These are phyloP conservation scores for Saccharum spontaneum DNA, from an alignment of 176 grass and related monocot species.

Conservation along the genomic window DNA sequence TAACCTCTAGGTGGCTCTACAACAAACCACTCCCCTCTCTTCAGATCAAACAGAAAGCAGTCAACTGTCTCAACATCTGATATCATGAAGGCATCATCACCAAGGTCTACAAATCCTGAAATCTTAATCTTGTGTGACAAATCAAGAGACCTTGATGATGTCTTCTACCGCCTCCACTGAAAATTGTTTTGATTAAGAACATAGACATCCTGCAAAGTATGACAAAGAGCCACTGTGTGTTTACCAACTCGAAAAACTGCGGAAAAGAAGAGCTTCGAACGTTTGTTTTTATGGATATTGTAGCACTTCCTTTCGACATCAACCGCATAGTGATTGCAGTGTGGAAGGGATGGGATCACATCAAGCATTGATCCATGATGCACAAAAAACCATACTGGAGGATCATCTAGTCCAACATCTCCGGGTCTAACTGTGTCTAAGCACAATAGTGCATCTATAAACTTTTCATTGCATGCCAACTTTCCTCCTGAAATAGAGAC, in stretches of 20 bases:
- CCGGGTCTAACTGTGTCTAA: not conserved
- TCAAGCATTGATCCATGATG: too few relatives aligned
- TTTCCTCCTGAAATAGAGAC: not conserved
- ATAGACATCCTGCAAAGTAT: not conserved
- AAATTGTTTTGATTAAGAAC: not conserved
- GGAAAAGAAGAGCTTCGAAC: not conserved
- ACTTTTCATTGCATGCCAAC: not conserved
- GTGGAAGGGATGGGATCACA: too few relatives aligned
- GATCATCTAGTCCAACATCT: not conserved
- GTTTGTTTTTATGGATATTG: not conserved
- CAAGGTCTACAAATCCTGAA: constrained; percentile 20
- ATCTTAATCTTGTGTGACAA: not conserved
- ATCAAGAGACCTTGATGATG: not conserved
- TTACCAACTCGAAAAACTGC: not conserved
- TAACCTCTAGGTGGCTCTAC: not conserved
- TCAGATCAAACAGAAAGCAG: too few relatives aligned
- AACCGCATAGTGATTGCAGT: too few relatives aligned
- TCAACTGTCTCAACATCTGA: not conserved
- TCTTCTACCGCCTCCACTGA: not conserved
- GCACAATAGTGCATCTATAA: not conserved
- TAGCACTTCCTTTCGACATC: not conserved
- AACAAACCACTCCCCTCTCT: not conserved
- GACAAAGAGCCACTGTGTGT: not conserved
- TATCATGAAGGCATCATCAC: not conserved
- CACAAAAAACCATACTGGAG: too few relatives aligned